These are phyloP conservation scores for Penicillium sp. DNA, from an alignment of 2,329 filamentous ascomycete species.

Conservation along the genomic window DNA sequence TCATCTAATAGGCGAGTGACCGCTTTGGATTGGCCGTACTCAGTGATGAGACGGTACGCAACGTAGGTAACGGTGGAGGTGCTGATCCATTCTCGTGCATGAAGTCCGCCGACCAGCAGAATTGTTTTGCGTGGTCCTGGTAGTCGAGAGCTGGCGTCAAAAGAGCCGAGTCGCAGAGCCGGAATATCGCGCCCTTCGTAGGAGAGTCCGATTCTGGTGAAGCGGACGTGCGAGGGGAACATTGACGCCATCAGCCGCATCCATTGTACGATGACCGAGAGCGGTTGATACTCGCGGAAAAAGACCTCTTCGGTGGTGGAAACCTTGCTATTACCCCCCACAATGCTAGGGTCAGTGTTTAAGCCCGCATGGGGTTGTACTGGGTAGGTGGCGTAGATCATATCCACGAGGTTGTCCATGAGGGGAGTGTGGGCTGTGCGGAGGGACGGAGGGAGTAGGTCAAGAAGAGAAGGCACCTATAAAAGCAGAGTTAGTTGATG, in stretches of 20 bases:
- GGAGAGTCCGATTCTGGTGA: slow-evolving; percentile 72
- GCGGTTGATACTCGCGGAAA: slow-evolving; percentile 86
- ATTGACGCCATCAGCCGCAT: slow-evolving; percentile 84
- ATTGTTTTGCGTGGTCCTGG: slow-evolving; percentile 63
- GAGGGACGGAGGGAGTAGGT: slow-evolving; percentile 68
- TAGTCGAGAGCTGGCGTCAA: slow-evolving; percentile 43
- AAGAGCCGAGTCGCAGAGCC: slow-evolving; percentile 68
- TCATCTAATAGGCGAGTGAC: slow-evolving; percentile 73
- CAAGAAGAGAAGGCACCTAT: slow-evolving; percentile 65
- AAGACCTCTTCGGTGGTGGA: slow-evolving; percentile 59
- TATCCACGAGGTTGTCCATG: slow-evolving; percentile 72
- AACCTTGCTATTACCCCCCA: slow-evolving; percentile 29
- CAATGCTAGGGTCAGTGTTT: slow-evolving; percentile 25
- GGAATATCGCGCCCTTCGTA: slow-evolving; percentile 83
- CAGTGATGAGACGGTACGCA: slow-evolving; percentile 79
- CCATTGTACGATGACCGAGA: slow-evolving; percentile 81
- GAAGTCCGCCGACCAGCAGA: slow-evolving; percentile 76
- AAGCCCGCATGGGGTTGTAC: slow-evolving; percentile 34
- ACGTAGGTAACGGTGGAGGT: slow-evolving; percentile 86
- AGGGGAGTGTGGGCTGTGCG: slow-evolving; percentile 66
- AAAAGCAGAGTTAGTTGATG: too few relatives aligned
- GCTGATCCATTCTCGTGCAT: slow-evolving; percentile 95
- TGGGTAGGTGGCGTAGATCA: slow-evolving; percentile 71
- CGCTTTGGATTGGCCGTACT: slow-evolving; percentile 64
- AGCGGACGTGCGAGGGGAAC: slow-evolving; percentile 72